Evolutionary conservation across 1,284 basidiomycete genomes (phyloP).

Genomic region (Neolentinus lepideus): DNA sequence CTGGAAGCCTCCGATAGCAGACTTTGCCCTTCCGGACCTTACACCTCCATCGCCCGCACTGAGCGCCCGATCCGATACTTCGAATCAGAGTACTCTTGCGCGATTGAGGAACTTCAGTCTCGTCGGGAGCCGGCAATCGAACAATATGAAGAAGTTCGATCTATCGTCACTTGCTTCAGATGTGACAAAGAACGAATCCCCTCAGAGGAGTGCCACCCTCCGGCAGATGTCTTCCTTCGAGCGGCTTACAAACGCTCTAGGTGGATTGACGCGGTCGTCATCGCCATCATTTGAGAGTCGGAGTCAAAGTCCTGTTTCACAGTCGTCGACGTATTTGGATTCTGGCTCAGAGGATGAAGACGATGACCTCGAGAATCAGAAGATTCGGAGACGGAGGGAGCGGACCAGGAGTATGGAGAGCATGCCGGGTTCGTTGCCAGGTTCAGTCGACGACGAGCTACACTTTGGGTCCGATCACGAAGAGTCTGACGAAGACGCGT

Average conservation of each 20-base stretch:
- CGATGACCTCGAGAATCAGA: conserved; percentile 30
- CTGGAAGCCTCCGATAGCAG: conserved; percentile 81
- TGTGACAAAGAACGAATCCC: conserved; percentile 15
- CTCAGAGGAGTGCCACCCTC: conserved; percentile 20
- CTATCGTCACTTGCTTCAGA: conserved; percentile 23
- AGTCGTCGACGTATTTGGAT: conserved; percentile 43
- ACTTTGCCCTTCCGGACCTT: conserved; percentile 85
- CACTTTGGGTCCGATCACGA: conserved; percentile 39
- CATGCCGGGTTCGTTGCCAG: conserved; percentile 74
- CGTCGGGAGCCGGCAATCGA: conserved; percentile 41
- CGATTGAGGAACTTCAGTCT: conserved; percentile 80
- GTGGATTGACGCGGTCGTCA: conserved; percentile 34
- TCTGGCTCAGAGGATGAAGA: conserved; percentile 49
- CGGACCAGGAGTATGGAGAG: conserved; percentile 62
- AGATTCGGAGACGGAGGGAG: conserved; percentile 30
- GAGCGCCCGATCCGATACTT: conserved; percentile 85
- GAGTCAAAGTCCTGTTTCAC: conserved; percentile 43
- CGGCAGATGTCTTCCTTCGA: conserved; percentile 71
- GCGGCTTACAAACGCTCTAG: conserved; percentile 51
- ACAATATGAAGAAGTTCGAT: conserved; percentile 18
- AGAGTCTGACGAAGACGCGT: conserved; percentile 31
- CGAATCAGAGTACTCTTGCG: conserved; percentile 64
- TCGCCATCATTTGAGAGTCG: conserved; percentile 25
- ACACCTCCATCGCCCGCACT: conserved; percentile 87
- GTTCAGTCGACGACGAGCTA: conserved; percentile 39